Percentiles rank a stretch among this genome's conserved stretches.
Conservation (phyloP, 192 early-diverging fungal genomes). For the Coemansia sp. region DNA sequence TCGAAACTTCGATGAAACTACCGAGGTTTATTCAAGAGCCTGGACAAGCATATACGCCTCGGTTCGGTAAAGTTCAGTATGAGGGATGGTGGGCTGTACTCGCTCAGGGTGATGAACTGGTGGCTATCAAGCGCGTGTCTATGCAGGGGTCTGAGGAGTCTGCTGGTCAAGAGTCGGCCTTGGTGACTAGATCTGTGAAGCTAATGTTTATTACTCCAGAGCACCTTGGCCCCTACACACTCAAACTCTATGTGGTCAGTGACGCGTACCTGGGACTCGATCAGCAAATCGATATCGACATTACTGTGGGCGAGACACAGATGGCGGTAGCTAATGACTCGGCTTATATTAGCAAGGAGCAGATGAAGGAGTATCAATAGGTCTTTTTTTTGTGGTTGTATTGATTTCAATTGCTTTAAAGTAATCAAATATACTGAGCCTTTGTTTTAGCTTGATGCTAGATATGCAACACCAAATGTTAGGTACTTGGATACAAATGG, state of each 20-base stretch:
- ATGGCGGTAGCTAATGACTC: constrained; percentile 22
- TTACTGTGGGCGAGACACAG: constrained; percentile 30
- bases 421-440: neutral
- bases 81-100: constrained; percentile 94
- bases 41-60: constrained; percentile 73
- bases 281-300: constrained; percentile 54
- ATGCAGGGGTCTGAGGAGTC: constrained; percentile 52
- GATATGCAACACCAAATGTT: no score
- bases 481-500: no score
- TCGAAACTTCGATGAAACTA: constrained; percentile 20
- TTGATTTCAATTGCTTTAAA: neutral
- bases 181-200: constrained; percentile 7
- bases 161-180: neutral
- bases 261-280: constrained; percentile 83
- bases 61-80: constrained; percentile 88
- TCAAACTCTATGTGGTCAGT: constrained; percentile 61
- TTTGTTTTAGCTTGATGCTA: neutral
- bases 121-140: constrained; percentile 78
- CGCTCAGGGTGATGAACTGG: constrained; percentile 69
- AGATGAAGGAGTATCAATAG: constrained; percentile 38
- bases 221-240: constrained; percentile 56
- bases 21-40: constrained; percentile 25
- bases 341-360: constrained; percentile 37
- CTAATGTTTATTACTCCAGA: constrained; percentile 69
- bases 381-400: neutral